Percentiles rank a stretch among this genome's conserved stretches.
These are phyloP conservation scores for Vanrija sp. DNA, from an alignment of 1,284 basidiomycete species.

Conservation along the genomic window DNA sequence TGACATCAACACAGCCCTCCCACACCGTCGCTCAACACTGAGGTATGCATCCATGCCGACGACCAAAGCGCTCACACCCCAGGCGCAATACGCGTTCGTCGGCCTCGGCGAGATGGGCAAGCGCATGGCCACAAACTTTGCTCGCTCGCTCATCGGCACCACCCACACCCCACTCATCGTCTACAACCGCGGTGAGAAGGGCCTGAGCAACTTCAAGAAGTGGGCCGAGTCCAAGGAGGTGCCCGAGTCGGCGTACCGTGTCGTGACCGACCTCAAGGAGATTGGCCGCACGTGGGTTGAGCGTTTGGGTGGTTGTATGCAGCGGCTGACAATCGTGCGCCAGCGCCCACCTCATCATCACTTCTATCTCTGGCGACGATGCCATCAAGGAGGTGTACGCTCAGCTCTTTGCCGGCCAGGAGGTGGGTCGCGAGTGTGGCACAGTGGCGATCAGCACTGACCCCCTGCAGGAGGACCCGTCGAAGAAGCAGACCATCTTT, in stretches of 20 bases:
- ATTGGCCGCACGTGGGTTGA: slow-evolving; percentile 39
- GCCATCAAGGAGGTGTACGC: slow-evolving; percentile 67
- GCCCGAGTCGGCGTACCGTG: slow-evolving; percentile 28
- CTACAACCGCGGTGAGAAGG: slow-evolving; percentile 43
- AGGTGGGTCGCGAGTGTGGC: slow-evolving; percentile 35
- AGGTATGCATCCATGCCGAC: not conserved
- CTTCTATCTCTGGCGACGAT: slow-evolving; percentile 68
- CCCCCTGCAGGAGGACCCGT: not conserved
- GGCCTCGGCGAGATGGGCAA: slow-evolving; percentile 50
- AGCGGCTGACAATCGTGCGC: not conserved
- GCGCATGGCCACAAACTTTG: slow-evolving; percentile 47
- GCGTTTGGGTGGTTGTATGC: not conserved
- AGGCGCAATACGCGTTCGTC: slow-evolving; percentile 42
- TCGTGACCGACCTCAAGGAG: slow-evolving; percentile 37
- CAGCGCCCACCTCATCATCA: slow-evolving; percentile 75
- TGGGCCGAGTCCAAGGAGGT: slow-evolving; percentile 32
- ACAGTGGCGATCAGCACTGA: not conserved
- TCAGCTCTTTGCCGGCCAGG: slow-evolving; percentile 60
- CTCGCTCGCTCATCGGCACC: slow-evolving; percentile 21
- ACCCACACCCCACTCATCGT: slow-evolving; percentile 44
- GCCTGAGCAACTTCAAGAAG: slow-evolving; percentile 36
- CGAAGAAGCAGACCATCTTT: slow-evolving; percentile 58
- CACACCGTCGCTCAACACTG: not conserved
- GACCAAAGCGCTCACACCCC: not conserved
- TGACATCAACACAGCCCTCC: not conserved